phyloP scores from a whole-genome alignment of 768 basidiomycete genomes.

The Clavulina sp. region DNA sequence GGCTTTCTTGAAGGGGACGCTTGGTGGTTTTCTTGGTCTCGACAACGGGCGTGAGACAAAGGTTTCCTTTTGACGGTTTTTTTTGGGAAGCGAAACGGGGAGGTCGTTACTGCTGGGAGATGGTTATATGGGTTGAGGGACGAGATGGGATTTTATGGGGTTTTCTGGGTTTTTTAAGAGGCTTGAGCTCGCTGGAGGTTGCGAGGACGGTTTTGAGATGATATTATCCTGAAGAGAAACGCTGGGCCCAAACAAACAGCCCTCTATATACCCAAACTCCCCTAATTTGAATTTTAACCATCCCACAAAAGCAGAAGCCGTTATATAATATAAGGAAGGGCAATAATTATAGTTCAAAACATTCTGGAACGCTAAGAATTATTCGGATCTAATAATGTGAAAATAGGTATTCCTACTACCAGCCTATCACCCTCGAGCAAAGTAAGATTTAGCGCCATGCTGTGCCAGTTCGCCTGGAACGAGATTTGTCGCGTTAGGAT shows the following conservation, averaged over 20 bases:
- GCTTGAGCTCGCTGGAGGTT: background rate
- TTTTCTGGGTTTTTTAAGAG: background rate
- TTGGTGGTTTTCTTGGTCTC: too few species aligned
- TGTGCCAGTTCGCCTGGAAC: slow-evolving; percentile 62
- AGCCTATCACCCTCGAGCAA: slow-evolving; percentile 25
- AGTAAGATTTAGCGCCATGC: slow-evolving; percentile 78
- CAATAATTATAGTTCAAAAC: too few species aligned
- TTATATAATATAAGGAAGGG: too few species aligned
- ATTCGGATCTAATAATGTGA: too few species aligned
- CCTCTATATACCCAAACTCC: too few species aligned
- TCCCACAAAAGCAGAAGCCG: background rate
- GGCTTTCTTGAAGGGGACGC: too few species aligned
- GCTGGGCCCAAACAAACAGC: background rate
- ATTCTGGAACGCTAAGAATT: too few species aligned
- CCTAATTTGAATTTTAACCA: too few species aligned
- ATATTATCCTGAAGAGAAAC: background rate
- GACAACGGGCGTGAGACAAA: too few species aligned
- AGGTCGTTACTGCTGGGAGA: background rate
- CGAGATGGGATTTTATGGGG: background rate
- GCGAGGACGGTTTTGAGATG: background rate
- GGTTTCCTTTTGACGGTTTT: too few species aligned
- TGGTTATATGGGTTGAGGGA: background rate
- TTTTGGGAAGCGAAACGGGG: background rate
- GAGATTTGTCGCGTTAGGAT: slow-evolving; percentile 5
- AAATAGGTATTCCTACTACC: background rate